Base-by-base conservation (phyloP, 768 basidiomycete species). In the Xerocomus brunneocitrinus region DNA sequence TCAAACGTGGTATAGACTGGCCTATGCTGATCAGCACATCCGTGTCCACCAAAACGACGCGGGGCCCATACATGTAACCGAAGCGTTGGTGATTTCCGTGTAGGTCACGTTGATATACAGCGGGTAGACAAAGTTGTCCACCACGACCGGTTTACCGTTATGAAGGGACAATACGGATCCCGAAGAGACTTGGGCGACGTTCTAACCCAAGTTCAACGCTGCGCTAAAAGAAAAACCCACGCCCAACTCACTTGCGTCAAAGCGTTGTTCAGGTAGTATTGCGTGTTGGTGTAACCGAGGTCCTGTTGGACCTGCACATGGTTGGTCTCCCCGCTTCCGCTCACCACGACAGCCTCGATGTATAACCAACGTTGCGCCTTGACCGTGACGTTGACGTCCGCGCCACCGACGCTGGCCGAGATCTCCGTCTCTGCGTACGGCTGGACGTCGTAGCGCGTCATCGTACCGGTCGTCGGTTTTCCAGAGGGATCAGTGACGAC, bases 391-490 rank as follows among this genome's bases (percentile, higher is more conserved):
- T 77, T 77, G 27, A 87, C 72, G 59, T 83, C 79, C 32, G 75
- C 74, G 13, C 56, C 65, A 60, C 52, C 73, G 49, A 64, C 59
- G 67, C 54, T 80, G 13, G 73, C 85, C 12, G 74, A 75, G 1
- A 73, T 78, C 22, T 64, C 74, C 4, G 83, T 73, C 39, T 67
- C 54, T 3, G 87, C 83, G 58, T 82, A 89, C 0, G 79, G 79
- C 10, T 79, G 67, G 30, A 73, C 87, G 16, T 76, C 67, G 59
- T 89, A 85, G 8, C 61, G 59, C 0, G 77, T 82, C 53, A 91
- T 87, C 28, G 73, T 76, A 28, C 89, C 89, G 1, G 81, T 87
- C 3, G 89, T 90, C 4, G 75, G 85, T 61, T 73, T 71, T 1
- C 74, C 68, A 30, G 87, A 87, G 8, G 80, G 66, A 62, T 89